Base-by-base conservation (phyloP, 768 basidiomycete genomes). In the Clitopilus hobsonii region DNA sequence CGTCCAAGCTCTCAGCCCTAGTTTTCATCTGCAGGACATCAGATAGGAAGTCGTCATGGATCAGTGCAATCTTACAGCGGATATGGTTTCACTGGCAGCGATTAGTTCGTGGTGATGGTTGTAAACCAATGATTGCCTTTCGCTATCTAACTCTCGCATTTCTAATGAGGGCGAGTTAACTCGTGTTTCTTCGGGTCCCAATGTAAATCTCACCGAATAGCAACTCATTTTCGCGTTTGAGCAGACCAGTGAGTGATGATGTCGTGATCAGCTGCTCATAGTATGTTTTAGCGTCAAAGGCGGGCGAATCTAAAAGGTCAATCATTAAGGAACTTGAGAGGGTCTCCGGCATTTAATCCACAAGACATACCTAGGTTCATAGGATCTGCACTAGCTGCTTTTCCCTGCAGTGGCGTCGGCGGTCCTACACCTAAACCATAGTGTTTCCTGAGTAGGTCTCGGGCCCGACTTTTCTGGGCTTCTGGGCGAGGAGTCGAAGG, bases 31-130 rank as follows among this genome's bases (percentile, higher is more conserved):
- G 60, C 13, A 48, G n/a, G 51, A 41, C 49, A 41, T 29, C 25
- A 26, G 16, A 29, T 48, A 5, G 47, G 23, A 7, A 38, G 2
- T 20, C 6, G 22, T 26, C 18, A 18, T 24, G 41, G 30, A 18
- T 27, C 23, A 28, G 8, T 16, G 32, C 54, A 11, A 27, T 61
- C 85, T 18, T 69, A 94, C 92, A 5, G 87, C 84, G 56, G 86
- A 84, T 59, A 97, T 96, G 7, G 94, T 96, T 62, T 94, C 91
- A 56, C 88, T 92, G 2, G 94, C 94, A 1, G 91, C 91, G 51
- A 97, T 94, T 18, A 97, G 85, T 60, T 97, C 94, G 56, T 94
- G 92, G 63, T 97, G 94, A 64, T 95, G 94, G 62, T 95, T 94
- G 66, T 97, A 97, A 10, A 97, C 94, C 41, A 97, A 75, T 7